Conservation (phyloP, 2,329 filamentous ascomycete genomes). For the Aspergillus unguis region DNA sequence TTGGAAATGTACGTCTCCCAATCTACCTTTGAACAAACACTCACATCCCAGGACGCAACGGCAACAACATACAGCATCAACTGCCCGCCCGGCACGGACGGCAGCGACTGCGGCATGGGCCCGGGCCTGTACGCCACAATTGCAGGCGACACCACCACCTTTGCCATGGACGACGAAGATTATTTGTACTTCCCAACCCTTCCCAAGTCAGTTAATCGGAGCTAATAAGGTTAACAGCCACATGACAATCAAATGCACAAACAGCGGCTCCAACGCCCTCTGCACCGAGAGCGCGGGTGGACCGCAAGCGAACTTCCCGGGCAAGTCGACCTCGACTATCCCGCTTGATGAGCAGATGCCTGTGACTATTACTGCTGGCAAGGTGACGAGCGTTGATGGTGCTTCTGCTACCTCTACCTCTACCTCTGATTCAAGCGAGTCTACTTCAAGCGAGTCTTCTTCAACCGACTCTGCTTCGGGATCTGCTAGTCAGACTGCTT, state of each 20-base stretch:
- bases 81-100: conserved; percentile 22
- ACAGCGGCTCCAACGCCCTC: conserved; percentile 17
- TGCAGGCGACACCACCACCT: conserved; percentile 10
- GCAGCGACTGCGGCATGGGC: conserved; percentile 26
- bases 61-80: conserved; percentile 28
- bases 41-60: conserved; percentile 17
- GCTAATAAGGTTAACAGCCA: conserved; percentile 12
- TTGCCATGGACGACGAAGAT: conserved; percentile 9
- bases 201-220: background rate
- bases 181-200: conserved; percentile 10
- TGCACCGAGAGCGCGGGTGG: conserved; percentile 19
- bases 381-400: background rate
- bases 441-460: background rate
- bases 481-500: background rate
- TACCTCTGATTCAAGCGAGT: background rate
- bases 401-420: background rate
- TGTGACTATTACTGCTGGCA: conserved; percentile 23
- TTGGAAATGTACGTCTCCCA: conserved; percentile 19
- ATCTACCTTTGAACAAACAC: background rate
- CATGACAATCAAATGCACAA: conserved; percentile 15
- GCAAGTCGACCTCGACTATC: conserved; percentile 7
- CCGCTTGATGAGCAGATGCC: conserved; percentile 17
- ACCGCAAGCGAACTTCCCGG: conserved; percentile 14
- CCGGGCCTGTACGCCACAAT: conserved; percentile 22
- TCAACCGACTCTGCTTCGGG: background rate